Percentiles rank a stretch among this genome's conserved stretches.
Conservation (phyloP, 202 grass and related monocot genomes). For the Setaria italica region DNA sequence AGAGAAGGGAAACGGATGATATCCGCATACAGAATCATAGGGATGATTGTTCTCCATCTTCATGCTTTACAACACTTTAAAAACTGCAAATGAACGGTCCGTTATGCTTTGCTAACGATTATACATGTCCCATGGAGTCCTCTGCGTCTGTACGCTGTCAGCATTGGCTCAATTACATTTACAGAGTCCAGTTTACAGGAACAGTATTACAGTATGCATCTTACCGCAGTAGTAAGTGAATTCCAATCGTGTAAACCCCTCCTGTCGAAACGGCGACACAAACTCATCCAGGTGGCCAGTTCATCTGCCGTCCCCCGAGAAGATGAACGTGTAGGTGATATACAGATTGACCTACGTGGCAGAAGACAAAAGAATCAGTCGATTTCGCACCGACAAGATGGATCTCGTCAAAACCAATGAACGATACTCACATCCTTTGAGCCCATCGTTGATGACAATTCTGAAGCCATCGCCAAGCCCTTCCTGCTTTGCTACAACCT, state of each 20-base stretch:
- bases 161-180: not conserved
- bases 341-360: conserved; percentile 70
- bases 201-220: not conserved
- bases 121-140: not conserved
- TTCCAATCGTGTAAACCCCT: not conserved
- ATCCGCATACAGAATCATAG: not conserved
- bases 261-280: not conserved
- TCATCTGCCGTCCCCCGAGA: conserved; percentile 73
- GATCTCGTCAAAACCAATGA: conserved; percentile 5
- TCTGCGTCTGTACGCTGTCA: not conserved
- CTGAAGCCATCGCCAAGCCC: conserved; percentile 72
- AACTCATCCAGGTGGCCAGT: conserved; percentile 78
- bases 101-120: too few species aligned
- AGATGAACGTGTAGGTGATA: conserved; percentile 81
- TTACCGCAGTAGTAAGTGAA: not conserved
- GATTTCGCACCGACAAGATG: conserved; percentile 9
- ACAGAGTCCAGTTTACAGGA: not conserved
- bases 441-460: conserved; percentile 74
- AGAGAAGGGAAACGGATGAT: not conserved
- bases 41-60: not conserved
- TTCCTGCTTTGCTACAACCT: conserved; percentile 71
- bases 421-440: conserved; percentile 61
- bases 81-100: too few species aligned
- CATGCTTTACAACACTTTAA: not conserved
- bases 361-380: conserved; percentile 16